A percentile compares a stretch with the other conserved stretches of the same genome.
phyloP scores from a whole-genome alignment of 352 stramenopile genomes.

The Pythium apleroticum region DNA sequence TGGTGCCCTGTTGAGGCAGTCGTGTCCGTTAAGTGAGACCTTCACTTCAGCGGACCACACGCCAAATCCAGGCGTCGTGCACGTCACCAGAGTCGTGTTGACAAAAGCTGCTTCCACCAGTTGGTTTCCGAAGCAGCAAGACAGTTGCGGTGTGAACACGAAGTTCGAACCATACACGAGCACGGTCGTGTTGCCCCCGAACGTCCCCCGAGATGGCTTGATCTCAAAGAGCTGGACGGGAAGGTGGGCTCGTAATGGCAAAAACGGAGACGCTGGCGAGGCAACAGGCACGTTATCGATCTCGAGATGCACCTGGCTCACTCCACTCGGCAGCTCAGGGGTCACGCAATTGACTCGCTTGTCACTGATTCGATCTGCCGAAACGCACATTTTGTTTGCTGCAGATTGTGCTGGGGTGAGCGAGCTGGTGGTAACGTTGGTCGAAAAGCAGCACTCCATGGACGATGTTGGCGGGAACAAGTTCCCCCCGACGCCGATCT shows the following conservation, averaged over 20 bases:
- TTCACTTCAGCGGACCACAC: conserved; percentile 26
- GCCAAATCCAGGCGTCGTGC: conserved; percentile 41
- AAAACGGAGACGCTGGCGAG: not conserved
- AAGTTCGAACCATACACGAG: conserved; percentile 53
- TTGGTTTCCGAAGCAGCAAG: conserved; percentile 67
- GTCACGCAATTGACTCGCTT: conserved; percentile 30
- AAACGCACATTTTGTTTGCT: conserved; percentile 1
- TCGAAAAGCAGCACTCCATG: conserved; percentile 60
- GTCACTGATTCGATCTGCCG: conserved; percentile 16
- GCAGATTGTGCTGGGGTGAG: not conserved
- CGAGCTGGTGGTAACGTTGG: not conserved
- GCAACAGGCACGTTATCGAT: conserved; percentile 23
- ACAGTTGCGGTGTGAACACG: conserved; percentile 42
- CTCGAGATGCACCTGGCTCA: conserved; percentile 21
- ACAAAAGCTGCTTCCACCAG: conserved; percentile 56
- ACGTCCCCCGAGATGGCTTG: conserved; percentile 30
- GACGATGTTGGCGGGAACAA: conserved; percentile 39
- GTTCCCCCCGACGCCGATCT: conserved; percentile 43
- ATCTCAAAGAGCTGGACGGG: conserved; percentile 26
- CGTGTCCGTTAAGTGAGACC: conserved; percentile 59
- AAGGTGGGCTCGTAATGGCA: conserved; percentile 16
- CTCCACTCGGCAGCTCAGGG: conserved; percentile 17
- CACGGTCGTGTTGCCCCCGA: conserved; percentile 43
- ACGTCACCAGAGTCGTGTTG: conserved; percentile 61
- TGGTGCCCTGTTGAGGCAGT: conserved; percentile 44